phyloP scores from a whole-genome alignment of 2,329 filamentous ascomycete genomes.

The Aureobasidium sp. region DNA sequence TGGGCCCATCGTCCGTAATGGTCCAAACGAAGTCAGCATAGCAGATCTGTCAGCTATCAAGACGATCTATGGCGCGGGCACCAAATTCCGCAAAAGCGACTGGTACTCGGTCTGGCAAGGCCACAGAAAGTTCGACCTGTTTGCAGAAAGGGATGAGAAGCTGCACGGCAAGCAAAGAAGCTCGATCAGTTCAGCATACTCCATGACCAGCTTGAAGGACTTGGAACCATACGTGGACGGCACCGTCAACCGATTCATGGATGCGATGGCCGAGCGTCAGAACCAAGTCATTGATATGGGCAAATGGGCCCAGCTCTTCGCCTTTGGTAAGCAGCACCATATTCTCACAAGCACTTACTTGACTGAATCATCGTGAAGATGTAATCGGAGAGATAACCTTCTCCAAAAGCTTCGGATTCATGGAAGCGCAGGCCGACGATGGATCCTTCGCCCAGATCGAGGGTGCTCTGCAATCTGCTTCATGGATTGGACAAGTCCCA shows the following conservation, averaged over 20 bases:
- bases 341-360: neutral
- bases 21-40: slow-evolving; percentile 25
- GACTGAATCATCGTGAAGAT: slow-evolving; percentile 19
- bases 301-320: slow-evolving; percentile 33
- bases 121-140: slow-evolving; percentile 32
- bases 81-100: slow-evolving; percentile 32
- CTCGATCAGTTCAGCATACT: slow-evolving; percentile 28
- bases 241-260: slow-evolving; percentile 28
- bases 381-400: slow-evolving; percentile 36
- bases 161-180: slow-evolving; percentile 29
- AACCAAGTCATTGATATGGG: slow-evolving; percentile 26
- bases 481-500: slow-evolving; percentile 33
- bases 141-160: slow-evolving; percentile 29
- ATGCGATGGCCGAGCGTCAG: slow-evolving; percentile 23
- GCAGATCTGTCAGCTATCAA: slow-evolving; percentile 23
- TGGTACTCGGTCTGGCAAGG: slow-evolving; percentile 36
- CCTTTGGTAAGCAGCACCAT: slow-evolving; percentile 25
- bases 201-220: slow-evolving; percentile 30
- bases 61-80: slow-evolving; percentile 29
- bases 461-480: slow-evolving; percentile 23
- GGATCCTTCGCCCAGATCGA: slow-evolving; percentile 29
- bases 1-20: slow-evolving; percentile 25
- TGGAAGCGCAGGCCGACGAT: slow-evolving; percentile 27
- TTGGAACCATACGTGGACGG: slow-evolving; percentile 34
- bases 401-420: slow-evolving; percentile 29